phyloP scores from a whole-genome alignment of 202 grass and related monocot species.

The Saccharum hybrid region DNA sequence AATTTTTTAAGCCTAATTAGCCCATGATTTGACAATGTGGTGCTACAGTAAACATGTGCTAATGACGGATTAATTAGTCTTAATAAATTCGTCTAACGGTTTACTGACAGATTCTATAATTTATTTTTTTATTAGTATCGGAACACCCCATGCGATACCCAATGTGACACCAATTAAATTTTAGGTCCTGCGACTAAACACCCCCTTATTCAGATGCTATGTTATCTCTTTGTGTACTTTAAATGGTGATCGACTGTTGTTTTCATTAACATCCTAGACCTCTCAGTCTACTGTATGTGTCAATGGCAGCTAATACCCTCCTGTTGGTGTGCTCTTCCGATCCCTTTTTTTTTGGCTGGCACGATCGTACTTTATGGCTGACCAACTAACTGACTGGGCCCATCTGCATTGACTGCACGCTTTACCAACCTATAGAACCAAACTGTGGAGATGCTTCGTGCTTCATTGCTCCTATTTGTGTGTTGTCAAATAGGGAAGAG shows the following conservation, averaged over 20 bases:
- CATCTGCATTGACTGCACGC: constrained; percentile 54
- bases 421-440: constrained; percentile 59
- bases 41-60: too few species aligned
- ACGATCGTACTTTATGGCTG: constrained; percentile 57
- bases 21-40: too few species aligned
- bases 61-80: too few species aligned
- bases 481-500: constrained; percentile 45
- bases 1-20: too few species aligned
- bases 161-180: too few species aligned
- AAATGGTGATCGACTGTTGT: constrained; percentile 50
- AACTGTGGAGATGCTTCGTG: constrained; percentile 49
- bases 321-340: not conserved
- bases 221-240: constrained; percentile 33
- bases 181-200: too few species aligned
- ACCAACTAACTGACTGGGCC: constrained; percentile 61
- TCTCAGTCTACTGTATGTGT: constrained; percentile 36
- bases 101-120: too few species aligned
- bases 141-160: too few species aligned
- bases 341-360: constrained; percentile 42
- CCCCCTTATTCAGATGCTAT: constrained; percentile 47
- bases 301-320: constrained; percentile 45
- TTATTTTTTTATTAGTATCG: too few species aligned
- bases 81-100: too few species aligned
- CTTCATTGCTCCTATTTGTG: constrained; percentile 52
- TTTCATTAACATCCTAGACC: constrained; percentile 51